Base-by-base conservation (phyloP, 208 protist genomes). In the Acanthamoeba sp. region DNA sequence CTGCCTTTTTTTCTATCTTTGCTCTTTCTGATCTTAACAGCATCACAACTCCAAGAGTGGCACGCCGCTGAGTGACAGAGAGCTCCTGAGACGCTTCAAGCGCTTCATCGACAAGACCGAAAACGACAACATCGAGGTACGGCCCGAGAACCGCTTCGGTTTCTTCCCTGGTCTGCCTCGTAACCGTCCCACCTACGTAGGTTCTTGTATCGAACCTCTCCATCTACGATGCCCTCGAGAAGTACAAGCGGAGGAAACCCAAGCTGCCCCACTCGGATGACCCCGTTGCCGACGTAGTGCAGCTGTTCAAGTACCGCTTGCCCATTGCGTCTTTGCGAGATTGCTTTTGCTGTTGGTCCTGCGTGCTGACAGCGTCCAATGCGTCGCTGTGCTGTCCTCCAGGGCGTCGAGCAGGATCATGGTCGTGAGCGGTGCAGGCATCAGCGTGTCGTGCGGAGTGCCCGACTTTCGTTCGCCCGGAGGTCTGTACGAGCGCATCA, bases 391-490 rank as follows among this genome's bases (percentile, higher is more conserved):
- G n/a, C 22, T 10, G 22, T 32, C 27, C 32, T 27, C 7, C 1
- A 76, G 78, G 36, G 27, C 84, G 50, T 71, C 32, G 32, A 91
- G 22, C 45, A 91, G 55, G 27, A 91, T 91, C 45, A 69, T 91
- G 45, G 84, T 91, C 24, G 29, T 91, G 32, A 48, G 52, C 32
- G 84, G 84, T 20, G 84, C 84, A 18, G 84, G 84, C 18, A 94
- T 97, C 27, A 95, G 89, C 32, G 95, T 96, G 9, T 80, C 69
- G 0, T 96, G 94, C 10, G 97, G 97, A 42, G 97, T 97, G 50
- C 96, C 97, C 1, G 97, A 97, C 89, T 97, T 97, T 66, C 73
- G 97, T 18, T 95, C 93, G 52, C 95, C 94, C 48, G 95, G 95
- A 36, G 96, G 97, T 38, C 78, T 97, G n/a, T 97, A 97, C 92